phyloP scores from a whole-genome alignment of 2,329 filamentous ascomycete species.

The Phaeophleospora eucalypticola region DNA sequence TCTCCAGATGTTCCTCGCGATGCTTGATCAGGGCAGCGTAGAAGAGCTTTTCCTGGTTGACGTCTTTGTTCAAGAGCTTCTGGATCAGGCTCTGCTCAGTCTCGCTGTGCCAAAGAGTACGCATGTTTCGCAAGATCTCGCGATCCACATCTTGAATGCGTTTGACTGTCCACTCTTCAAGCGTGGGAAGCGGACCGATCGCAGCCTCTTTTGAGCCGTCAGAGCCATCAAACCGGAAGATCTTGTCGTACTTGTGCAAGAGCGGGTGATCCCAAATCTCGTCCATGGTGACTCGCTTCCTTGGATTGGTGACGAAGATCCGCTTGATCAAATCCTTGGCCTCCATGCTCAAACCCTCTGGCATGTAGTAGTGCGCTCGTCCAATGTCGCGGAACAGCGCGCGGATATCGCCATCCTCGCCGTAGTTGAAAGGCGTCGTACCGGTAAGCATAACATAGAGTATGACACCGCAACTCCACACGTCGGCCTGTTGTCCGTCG shows the following conservation, averaged over 20 bases:
- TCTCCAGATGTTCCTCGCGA: slow-evolving; percentile 77
- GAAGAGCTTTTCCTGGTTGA: slow-evolving; percentile 88
- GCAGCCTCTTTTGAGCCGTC: slow-evolving; percentile 45
- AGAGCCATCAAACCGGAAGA: slow-evolving; percentile 63
- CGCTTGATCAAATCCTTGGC: slow-evolving; percentile 72
- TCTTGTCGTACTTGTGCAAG: slow-evolving; percentile 71
- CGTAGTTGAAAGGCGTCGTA: slow-evolving; percentile 69
- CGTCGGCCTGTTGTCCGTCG: slow-evolving; percentile 78
- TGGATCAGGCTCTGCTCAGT: slow-evolving; percentile 66
- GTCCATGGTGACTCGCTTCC: slow-evolving; percentile 70
- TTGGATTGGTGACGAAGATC: slow-evolving; percentile 76
- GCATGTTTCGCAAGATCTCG: slow-evolving; percentile 78
- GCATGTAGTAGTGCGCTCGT: slow-evolving; percentile 47
- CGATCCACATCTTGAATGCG: slow-evolving; percentile 67
- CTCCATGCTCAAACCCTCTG: slow-evolving; percentile 55
- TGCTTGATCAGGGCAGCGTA: slow-evolving; percentile 82
- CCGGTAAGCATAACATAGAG: slow-evolving; percentile 84
- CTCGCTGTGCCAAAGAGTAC: slow-evolving; percentile 86
- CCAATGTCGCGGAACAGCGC: slow-evolving; percentile 59
- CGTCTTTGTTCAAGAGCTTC: slow-evolving; percentile 55
- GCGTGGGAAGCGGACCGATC: slow-evolving; percentile 52
- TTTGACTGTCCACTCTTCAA: slow-evolving; percentile 60
- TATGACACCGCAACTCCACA: slow-evolving; percentile 92
- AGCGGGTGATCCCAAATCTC: slow-evolving; percentile 84
- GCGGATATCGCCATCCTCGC: slow-evolving; percentile 59